Evolutionary conservation across 208 protist species (phyloP).

Genomic region (Leishmania braziliensis): DNA sequence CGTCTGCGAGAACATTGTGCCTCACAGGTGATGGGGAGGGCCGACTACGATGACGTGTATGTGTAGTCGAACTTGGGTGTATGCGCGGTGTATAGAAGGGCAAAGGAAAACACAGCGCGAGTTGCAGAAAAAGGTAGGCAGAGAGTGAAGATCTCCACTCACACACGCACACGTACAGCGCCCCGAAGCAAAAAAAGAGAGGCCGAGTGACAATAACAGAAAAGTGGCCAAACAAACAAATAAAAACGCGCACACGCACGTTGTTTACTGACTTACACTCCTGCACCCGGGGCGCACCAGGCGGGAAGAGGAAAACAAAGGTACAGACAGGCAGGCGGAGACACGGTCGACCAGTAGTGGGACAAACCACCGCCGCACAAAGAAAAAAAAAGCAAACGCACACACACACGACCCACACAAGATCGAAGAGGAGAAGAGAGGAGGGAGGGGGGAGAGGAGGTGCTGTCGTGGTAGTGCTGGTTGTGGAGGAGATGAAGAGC

Average conservation of each 20-base stretch:
- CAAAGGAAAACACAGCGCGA: background rate
- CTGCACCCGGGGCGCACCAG: too few species aligned
- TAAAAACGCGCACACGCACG: background rate
- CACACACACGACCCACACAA: background rate
- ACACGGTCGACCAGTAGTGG: too few species aligned
- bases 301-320: too few species aligned
- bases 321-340: too few species aligned
- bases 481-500: background rate
- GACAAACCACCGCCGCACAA: too few species aligned
- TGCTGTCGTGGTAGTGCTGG: background rate
- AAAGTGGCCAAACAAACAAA: too few species aligned
- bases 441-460: background rate
- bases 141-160: background rate
- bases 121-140: background rate
- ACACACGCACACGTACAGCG: background rate
- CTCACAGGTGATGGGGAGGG: background rate
- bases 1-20: slow-evolving; percentile 9
- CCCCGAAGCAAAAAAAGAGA: too few species aligned
- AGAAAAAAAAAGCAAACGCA: background rate
- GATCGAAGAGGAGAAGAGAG: background rate
- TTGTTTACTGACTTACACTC: too few species aligned
- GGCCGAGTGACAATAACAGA: too few species aligned
- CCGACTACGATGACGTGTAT: background rate
- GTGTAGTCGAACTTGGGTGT: background rate
- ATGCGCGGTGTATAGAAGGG: background rate